Evolutionary conservation across 2,329 filamentous ascomycete genomes (phyloP), one percentile per base, ranked within the genome.

Genomic region (Leptographium procerum): DNA sequence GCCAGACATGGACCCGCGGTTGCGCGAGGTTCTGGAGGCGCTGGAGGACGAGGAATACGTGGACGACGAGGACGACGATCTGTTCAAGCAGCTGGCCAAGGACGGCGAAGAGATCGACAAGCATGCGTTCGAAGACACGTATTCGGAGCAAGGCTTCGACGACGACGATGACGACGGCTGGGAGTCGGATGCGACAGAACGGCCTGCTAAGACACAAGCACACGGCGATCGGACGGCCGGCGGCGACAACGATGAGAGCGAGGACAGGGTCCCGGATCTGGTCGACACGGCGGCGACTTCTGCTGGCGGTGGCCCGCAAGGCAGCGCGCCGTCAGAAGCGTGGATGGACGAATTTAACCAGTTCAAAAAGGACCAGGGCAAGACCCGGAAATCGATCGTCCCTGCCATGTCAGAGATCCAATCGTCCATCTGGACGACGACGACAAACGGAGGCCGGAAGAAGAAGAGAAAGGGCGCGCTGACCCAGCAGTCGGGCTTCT

Each of bases 391-490:
- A 60, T 66, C 66, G 28, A 69, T 66, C 36, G 72, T 70, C 6
- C 75, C 75, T 1, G 77, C 79, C 1, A 79, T 80, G 19, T 86
- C 84, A 3, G 86, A 87, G 62, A 67, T 86, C 52, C 84, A 88
- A 66, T 86, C 82, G 2, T 88, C 87, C 7, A 76, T 86, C 64
- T 81, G 87, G 75, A 91, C 87, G 1, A 85, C 87, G 0, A 91
- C 87, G 2, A 86, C 88, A 1, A 87, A 86, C 61, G 89, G 88
- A 40, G 90, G 90, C 14, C 84, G 89, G 56, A 82, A 81, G 61
- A 97, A 97, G 85, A 96, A 96, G 82, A 85, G 92, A 68, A 97
- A 96, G 77, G 92, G 91, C 52, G 92, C 94, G 2, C 75, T 95
- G 70, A 97, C 92, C 4, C 89, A 88, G 63, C 87, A 88, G 0